Percentiles rank a stretch among this genome's conserved stretches.
Conservation (phyloP, 1,284 basidiomycete genomes). For the Trichosporon asahii region DNA sequence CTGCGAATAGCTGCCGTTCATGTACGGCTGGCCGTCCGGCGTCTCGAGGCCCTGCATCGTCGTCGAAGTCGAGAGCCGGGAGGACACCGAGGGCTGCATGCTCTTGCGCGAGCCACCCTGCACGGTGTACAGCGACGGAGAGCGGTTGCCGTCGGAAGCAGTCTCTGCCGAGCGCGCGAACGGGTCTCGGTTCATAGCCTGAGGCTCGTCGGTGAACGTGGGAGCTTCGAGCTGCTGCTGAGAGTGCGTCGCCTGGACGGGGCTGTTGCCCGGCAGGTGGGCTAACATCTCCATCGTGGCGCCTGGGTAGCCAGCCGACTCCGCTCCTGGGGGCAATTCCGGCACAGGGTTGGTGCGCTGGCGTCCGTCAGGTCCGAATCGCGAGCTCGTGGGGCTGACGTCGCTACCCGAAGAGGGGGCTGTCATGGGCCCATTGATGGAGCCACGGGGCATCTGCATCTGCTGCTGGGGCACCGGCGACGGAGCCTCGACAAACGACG, state of each 20-base stretch:
- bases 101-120: slow-evolving; percentile 17
- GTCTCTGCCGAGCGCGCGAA: slow-evolving; percentile 1
- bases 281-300: slow-evolving; percentile 39
- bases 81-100: slow-evolving; percentile 23
- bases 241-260: neutral
- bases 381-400: slow-evolving; percentile 43
- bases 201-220: slow-evolving; percentile 20
- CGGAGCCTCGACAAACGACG: slow-evolving; percentile 32
- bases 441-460: neutral
- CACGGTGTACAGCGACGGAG: neutral
- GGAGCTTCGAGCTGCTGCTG: slow-evolving; percentile 11
- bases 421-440: slow-evolving; percentile 1
- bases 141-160: slow-evolving; percentile 8
- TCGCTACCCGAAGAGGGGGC: slow-evolving; percentile 19
- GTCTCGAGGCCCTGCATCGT: slow-evolving; percentile 22
- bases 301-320: slow-evolving; percentile 16
- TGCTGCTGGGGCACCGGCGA: slow-evolving; percentile 14
- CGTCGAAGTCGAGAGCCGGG: slow-evolving; percentile 21
- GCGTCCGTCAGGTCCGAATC: slow-evolving; percentile 28
- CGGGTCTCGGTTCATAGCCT: slow-evolving; percentile 6
- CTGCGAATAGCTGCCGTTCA: slow-evolving; percentile 11
- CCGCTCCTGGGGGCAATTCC: slow-evolving; percentile 24
- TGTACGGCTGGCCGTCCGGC: slow-evolving; percentile 17
- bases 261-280: slow-evolving; percentile 10
- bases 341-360: slow-evolving; percentile 18